Evolutionary conservation across 805 yeast genomes (phyloP).

Genomic region (Wickerhamomyces strasburgensis): DNA sequence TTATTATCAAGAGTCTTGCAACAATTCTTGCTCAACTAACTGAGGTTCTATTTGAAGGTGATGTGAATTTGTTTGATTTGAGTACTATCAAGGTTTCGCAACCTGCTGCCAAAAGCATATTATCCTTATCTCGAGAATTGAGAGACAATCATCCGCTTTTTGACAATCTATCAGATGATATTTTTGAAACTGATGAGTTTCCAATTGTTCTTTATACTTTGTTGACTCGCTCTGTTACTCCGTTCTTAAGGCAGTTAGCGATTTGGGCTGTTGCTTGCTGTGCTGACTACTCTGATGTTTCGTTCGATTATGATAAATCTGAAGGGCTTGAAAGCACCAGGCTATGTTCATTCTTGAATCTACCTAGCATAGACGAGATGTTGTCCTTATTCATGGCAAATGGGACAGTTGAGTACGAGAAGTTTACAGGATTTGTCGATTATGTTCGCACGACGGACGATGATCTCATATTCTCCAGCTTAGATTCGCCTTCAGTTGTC

Average conservation of each 20-base stretch:
- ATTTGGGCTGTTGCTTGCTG: constrained; percentile 50
- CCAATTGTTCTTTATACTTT: constrained; percentile 45
- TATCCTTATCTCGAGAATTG: constrained; percentile 11
- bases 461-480: constrained; percentile 15
- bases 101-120: constrained; percentile 4
- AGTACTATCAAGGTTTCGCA: constrained; percentile 20
- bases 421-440: constrained; percentile 14
- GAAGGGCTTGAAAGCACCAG: constrained; percentile 47
- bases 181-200: constrained; percentile 22
- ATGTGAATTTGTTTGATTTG: constrained; percentile 32
- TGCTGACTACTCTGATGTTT: constrained; percentile 38
- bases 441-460: constrained; percentile 21
- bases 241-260: constrained; percentile 60
- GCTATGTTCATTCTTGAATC: constrained; percentile 43
- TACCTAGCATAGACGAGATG: constrained; percentile 34
- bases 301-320: constrained; percentile 22
- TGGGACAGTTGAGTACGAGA: constrained; percentile 23
- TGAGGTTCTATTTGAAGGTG: constrained; percentile 26
- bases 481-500: constrained; percentile 66
- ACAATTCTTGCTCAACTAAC: constrained; percentile 20
- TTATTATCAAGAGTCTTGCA: constrained; percentile 42
- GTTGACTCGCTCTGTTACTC: constrained; percentile 51
- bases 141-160: constrained; percentile 26
- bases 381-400: constrained; percentile 10
- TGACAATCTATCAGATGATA: constrained; percentile 25